Conservation (phyloP, 208 protist genomes). For the Wallacemonas sp. region DNA sequence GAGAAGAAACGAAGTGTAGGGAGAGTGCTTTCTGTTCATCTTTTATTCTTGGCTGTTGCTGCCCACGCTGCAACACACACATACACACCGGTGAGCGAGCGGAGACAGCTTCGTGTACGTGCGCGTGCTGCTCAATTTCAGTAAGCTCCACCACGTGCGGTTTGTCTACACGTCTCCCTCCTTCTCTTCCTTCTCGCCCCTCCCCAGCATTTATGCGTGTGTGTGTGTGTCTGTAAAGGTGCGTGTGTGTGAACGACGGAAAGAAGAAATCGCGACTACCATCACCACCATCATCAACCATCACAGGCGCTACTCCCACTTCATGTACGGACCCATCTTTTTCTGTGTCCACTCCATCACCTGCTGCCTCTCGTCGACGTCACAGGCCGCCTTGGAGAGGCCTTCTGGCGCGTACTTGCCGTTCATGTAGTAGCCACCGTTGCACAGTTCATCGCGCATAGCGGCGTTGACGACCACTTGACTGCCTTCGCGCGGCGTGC, state of each 20-base stretch:
- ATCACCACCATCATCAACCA: background rate
- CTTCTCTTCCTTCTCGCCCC: background rate
- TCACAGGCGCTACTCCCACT: constrained; percentile 38
- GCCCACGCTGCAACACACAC: background rate
- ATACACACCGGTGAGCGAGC: too few relatives aligned
- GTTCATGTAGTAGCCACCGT: constrained; percentile 87
- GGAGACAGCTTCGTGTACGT: too few relatives aligned
- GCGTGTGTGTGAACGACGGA: background rate
- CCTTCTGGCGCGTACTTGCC: constrained; percentile 50
- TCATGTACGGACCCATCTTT: constrained; percentile 86
- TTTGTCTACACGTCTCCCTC: background rate
- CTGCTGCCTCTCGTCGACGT: constrained; percentile 44
- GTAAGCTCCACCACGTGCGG: too few relatives aligned
- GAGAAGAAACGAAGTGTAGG: background rate
- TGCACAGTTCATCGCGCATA: constrained; percentile 68
- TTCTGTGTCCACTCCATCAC: constrained; percentile 65
- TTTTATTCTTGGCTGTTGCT: background rate
- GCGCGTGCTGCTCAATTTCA: too few relatives aligned
- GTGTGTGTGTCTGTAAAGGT: constrained; percentile 2
- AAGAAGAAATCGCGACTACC: background rate
- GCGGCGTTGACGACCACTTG: constrained; percentile 82
- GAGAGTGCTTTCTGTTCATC: too few relatives aligned
- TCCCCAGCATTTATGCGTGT: background rate
- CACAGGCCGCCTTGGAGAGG: constrained; percentile 68
- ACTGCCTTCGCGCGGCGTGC: constrained; percentile 66